A percentile compares a stretch with the other conserved stretches of the same genome.
Conservation (phyloP, 2,329 filamentous ascomycete species). For the Exophiala aquamarina region DNA sequence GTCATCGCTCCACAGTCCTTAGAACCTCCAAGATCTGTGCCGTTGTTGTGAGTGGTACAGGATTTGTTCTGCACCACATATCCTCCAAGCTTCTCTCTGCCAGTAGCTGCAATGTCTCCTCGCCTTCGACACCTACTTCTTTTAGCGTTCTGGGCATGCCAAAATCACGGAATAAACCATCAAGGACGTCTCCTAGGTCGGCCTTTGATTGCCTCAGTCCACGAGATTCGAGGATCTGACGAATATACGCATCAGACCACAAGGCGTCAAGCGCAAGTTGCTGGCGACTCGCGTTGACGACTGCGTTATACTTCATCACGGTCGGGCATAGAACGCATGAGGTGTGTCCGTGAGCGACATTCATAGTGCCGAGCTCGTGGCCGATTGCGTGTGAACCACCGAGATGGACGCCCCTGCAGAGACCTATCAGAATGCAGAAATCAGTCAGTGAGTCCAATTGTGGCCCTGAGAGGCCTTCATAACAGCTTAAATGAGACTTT, state of each 20-base stretch:
- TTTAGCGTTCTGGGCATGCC: conserved; percentile 21
- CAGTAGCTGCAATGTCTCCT: conserved; percentile 11
- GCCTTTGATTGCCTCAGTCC: conserved; percentile 9
- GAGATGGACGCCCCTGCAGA: conserved; percentile 12
- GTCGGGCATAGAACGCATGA: conserved; percentile 11
- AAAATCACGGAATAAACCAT: conserved; percentile 17
- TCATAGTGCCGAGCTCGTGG: conserved; percentile 14
- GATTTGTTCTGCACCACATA: conserved; percentile 21
- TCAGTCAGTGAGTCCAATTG: background rate
- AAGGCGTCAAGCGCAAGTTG: conserved; percentile 14
- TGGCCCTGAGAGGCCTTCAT: too few relatives aligned
- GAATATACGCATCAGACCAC: conserved; percentile 17
- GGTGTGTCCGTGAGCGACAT: conserved; percentile 12
- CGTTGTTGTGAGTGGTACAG: conserved; percentile 36
- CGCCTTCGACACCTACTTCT: conserved; percentile 19
- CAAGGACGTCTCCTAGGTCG: conserved; percentile 21
- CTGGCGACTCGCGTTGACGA: conserved; percentile 10
- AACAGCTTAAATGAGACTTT: too few relatives aligned
- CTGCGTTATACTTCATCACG: conserved; percentile 14
- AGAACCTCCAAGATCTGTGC: conserved; percentile 15
- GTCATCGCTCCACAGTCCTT: conserved; percentile 4
- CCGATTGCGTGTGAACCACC: conserved; percentile 13
- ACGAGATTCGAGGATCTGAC: conserved; percentile 10
- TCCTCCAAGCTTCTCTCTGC: conserved; percentile 19
- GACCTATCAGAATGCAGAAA: conserved; percentile 1